Evolutionary conservation across 495 filamentous ascomycete species (phyloP).

Genomic region (Sphaerosporella brunnea): DNA sequence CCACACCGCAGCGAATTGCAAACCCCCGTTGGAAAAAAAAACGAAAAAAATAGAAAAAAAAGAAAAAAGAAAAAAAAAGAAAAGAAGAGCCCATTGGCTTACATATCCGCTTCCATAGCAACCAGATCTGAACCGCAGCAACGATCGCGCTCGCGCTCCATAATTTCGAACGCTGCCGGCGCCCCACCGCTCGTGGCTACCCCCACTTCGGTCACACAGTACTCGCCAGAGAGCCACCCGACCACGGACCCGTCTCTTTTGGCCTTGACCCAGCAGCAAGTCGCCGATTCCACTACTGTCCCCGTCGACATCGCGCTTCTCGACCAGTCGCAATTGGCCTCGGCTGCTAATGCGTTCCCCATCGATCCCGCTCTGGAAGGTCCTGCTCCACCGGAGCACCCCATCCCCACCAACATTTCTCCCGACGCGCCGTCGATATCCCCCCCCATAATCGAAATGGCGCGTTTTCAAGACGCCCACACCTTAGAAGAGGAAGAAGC

Average conservation of each 20-base stretch:
- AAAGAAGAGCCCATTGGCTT: not conserved
- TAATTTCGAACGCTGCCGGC: slow-evolving; percentile 18
- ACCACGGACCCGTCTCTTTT: slow-evolving; percentile 24
- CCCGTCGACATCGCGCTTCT: slow-evolving; percentile 17
- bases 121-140: not conserved
- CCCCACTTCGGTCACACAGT: slow-evolving; percentile 10
- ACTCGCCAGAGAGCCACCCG: slow-evolving; percentile 26
- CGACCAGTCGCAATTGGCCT: not conserved
- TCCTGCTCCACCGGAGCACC: slow-evolving; percentile 3
- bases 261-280: slow-evolving; percentile 23
- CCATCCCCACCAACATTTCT: not conserved
- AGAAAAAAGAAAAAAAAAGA: not conserved
- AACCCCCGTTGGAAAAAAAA: too few species aligned
- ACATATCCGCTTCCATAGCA: slow-evolving; percentile 1
- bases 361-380: slow-evolving; percentile 25
- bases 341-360: slow-evolving; percentile 19
- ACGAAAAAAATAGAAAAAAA: too few species aligned
- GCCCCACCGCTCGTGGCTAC: slow-evolving; percentile 12
- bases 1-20: too few species aligned
- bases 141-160: slow-evolving; percentile 23
- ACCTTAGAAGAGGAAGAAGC: slow-evolving; percentile 3
- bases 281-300: slow-evolving; percentile 15
- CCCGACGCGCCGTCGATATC: not conserved
- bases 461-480: slow-evolving; percentile 6
- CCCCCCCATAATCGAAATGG: slow-evolving; percentile 6